Percentiles rank a stretch among this genome's conserved stretches.
These are phyloP conservation scores for Alisma plantagoaquatica DNA, from an alignment of 106 monocot genomes.

Conservation along the genomic window DNA sequence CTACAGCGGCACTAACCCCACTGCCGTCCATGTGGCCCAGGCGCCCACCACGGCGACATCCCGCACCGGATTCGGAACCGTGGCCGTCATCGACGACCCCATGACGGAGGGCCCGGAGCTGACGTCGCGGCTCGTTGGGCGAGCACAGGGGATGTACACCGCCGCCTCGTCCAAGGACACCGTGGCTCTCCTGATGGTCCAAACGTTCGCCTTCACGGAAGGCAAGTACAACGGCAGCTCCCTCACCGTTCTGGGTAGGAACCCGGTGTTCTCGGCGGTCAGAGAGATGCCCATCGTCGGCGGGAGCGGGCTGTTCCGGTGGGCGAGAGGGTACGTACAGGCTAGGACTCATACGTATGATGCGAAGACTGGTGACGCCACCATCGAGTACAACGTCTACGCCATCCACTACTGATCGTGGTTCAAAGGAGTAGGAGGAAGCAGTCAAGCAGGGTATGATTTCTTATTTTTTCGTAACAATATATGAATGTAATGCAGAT, in stretches of 20 bases:
- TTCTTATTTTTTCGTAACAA: too few species aligned
- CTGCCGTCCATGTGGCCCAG: neutral
- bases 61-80: neutral
- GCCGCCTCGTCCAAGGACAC: conserved; percentile 1
- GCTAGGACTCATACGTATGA: too few species aligned
- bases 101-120: conserved; percentile 9
- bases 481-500: too few species aligned
- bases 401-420: neutral
- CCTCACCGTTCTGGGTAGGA: conserved; percentile 2
- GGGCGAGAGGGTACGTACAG: conserved; percentile 1
- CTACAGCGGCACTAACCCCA: neutral
- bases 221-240: conserved; percentile 13
- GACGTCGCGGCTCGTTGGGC: conserved; percentile 5
- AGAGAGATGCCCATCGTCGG: conserved; percentile 13
- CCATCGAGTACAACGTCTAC: conserved; percentile 9
- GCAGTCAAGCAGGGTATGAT: too few species aligned
- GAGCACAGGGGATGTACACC: conserved; percentile 10
- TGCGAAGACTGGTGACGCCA: neutral
- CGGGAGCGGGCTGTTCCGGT: conserved; percentile 5
- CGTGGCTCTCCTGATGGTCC: conserved; percentile 2
- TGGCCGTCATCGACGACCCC: conserved; percentile 3
- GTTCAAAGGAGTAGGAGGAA: too few species aligned
- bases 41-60: neutral
- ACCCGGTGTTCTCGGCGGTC: conserved; percentile 1
- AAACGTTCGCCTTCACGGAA: conserved; percentile 6